Base-by-base conservation (phyloP, 805 yeast species). In the Scheffersomyces stipitis region DNA sequence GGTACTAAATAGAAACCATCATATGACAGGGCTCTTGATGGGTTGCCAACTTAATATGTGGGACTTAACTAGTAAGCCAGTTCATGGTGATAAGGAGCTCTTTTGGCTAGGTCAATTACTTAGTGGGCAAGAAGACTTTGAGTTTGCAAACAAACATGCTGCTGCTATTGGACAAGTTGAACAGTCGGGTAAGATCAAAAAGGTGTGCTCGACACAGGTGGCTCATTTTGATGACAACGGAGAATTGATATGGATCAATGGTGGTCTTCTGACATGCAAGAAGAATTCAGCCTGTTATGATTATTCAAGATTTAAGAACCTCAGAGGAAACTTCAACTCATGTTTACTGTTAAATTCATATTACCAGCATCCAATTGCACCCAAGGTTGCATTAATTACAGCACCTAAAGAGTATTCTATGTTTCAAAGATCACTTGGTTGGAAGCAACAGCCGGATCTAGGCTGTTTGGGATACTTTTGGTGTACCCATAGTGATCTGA, bases 51-150 rank as follows among this genome's bases (percentile, higher is more conserved):
- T 29, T 20, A 7, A 20, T 20, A 20, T 20, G 24, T 20, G 24
- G 24, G 9, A 7, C 7, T 20, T 20, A 17, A 64, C 72, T 9
- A 42, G 47, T 4, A 31, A 39, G 16, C 44, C 53, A 18, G 39
- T 58, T 42, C 41, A 52, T 31, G 55, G 62, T 14, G 54, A 51
- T 51, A 44, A 52, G 38, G 68, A 64, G 33, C 44, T 56, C 20
- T 46, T 59, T 27, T 64, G 60, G 63, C 30, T 64, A 3, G 66
- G 66, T 7, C 64, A 51, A 18, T 38, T 46, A 18, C 32, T 52
- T 48, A 54, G 37, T 41, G 52, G 55, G 12, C 47, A 51, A 26
- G 38, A 45, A 9, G 29, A 33, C 3, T 58, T 40, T 37, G 37
- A 42, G 7, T 55, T 52, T 35, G 44, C 54, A 34, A 42, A 47